Evolutionary conservation across 73 alveolate species (phyloP).

Genomic region (Paramecium caudatum): DNA sequence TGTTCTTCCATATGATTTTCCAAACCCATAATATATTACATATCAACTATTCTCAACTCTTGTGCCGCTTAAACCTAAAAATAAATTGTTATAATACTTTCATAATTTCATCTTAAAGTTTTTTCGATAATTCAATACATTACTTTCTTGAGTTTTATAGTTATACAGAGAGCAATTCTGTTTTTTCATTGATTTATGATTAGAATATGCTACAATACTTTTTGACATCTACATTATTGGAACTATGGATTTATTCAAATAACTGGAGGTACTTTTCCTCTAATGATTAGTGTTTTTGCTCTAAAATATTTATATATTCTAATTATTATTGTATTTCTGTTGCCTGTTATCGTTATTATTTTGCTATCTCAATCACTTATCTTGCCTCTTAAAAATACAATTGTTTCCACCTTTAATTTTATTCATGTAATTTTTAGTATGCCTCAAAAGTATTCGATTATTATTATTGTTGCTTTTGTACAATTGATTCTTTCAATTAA

Average conservation of each 20-base stretch:
- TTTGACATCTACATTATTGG: neutral
- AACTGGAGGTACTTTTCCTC: slow-evolving; percentile 42
- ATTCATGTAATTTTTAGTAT: slow-evolving; percentile 51
- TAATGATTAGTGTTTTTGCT: neutral
- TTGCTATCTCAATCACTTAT: slow-evolving; percentile 7
- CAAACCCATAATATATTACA: slow-evolving; percentile 33
- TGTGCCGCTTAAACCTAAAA: slow-evolving; percentile 20
- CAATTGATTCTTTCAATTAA: slow-evolving; percentile 17
- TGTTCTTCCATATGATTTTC: slow-evolving; percentile 2
- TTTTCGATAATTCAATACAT: slow-evolving; percentile 15
- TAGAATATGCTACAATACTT: neutral
- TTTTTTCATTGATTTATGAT: slow-evolving; percentile 1
- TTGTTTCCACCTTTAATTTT: slow-evolving; percentile 53
- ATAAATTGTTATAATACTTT: neutral
- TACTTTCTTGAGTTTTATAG: slow-evolving; percentile 11
- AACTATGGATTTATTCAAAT: slow-evolving; percentile 15
- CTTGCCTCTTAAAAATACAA: slow-evolving; percentile 64
- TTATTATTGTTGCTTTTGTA: neutral
- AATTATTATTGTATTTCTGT: slow-evolving; percentile 18
- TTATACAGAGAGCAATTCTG: slow-evolving; percentile 16
- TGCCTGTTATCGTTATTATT: neutral
- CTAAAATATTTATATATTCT: slow-evolving; percentile 27
- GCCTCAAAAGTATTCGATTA: slow-evolving; percentile 11
- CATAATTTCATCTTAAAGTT: slow-evolving; percentile 33
- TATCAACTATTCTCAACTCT: slow-evolving; percentile 38